Conservation (phyloP, 805 yeast species). For the Alloascoidea africana region DNA sequence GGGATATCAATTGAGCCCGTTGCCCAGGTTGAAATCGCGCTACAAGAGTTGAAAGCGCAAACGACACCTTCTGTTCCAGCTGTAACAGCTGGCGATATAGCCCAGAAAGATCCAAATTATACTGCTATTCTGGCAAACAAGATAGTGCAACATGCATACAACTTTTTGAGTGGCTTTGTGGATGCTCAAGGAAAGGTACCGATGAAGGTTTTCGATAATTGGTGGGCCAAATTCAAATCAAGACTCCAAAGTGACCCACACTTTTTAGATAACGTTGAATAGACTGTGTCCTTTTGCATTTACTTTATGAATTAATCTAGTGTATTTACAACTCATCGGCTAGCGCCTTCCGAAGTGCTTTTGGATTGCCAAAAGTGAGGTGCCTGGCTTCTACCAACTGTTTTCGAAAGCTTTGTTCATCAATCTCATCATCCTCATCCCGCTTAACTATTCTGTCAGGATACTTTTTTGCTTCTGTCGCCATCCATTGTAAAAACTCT, state of each 20-base stretch:
- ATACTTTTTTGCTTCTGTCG: neutral
- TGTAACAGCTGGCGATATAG: slow-evolving; percentile 12
- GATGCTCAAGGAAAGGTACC: slow-evolving; percentile 72
- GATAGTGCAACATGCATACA: slow-evolving; percentile 85
- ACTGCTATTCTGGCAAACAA: slow-evolving; percentile 65
- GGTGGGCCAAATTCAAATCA: slow-evolving; percentile 88
- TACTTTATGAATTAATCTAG: no score
- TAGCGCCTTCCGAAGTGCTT: neutral
- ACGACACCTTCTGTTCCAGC: slow-evolving; percentile 14
- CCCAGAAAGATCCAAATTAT: slow-evolving; percentile 22
- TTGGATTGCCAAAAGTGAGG: neutral
- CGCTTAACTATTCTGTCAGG: neutral
- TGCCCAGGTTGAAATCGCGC: slow-evolving; percentile 42
- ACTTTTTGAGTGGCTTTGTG: slow-evolving; percentile 76
- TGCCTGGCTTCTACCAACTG: neutral
- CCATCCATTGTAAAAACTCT: neutral
- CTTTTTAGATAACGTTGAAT: slow-evolving; percentile 64
- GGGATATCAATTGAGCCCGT: slow-evolving; percentile 90
- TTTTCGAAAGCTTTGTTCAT: neutral
- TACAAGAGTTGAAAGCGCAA: slow-evolving; percentile 25
- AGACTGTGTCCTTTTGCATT: no score
- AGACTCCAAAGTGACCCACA: slow-evolving; percentile 70
- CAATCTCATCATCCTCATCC: neutral
- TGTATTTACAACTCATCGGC: neutral
- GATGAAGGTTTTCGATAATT: slow-evolving; percentile 73